Conservation (phyloP, 2,329 filamentous ascomycete species). For the Exophiala oligosperma region DNA sequence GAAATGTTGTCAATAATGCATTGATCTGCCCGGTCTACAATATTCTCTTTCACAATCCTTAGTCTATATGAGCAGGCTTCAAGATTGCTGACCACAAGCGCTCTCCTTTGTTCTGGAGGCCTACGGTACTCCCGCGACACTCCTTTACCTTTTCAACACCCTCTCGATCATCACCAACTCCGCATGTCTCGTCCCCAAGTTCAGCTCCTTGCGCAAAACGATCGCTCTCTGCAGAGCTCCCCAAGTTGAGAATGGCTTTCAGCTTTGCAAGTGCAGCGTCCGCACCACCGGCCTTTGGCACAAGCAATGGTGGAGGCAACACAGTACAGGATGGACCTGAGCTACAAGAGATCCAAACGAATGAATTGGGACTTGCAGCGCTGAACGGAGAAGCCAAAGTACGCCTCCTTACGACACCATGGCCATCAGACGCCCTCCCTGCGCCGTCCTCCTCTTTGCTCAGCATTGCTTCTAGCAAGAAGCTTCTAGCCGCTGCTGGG, state of each 20-base stretch:
- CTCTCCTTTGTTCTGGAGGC: slow-evolving; percentile 44
- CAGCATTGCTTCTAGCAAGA: slow-evolving; percentile 75
- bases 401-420: slow-evolving; percentile 72
- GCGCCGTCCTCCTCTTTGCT: slow-evolving; percentile 78
- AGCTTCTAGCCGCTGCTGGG: slow-evolving; percentile 82
- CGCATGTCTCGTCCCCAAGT: slow-evolving; percentile 28
- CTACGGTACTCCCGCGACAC: slow-evolving; percentile 43
- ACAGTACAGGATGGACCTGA: slow-evolving; percentile 58
- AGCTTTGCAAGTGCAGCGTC: slow-evolving; percentile 55
- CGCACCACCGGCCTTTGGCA: slow-evolving; percentile 42
- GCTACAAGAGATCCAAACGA: slow-evolving; percentile 76
- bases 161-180: slow-evolving; percentile 41
- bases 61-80: slow-evolving; percentile 20
- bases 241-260: slow-evolving; percentile 60
- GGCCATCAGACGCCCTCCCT: slow-evolving; percentile 69
- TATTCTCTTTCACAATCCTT: not conserved
- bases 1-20: not conserved
- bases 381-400: slow-evolving; percentile 69
- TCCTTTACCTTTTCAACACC: slow-evolving; percentile 41
- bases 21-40: not conserved
- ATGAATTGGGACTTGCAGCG: slow-evolving; percentile 81
- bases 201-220: slow-evolving; percentile 33
- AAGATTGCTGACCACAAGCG: slow-evolving; percentile 48
- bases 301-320: slow-evolving; percentile 35
- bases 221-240: slow-evolving; percentile 40